phyloP scores from a whole-genome alignment of 1,284 basidiomycete species.

The Tetrapyrgos nigripes region DNA sequence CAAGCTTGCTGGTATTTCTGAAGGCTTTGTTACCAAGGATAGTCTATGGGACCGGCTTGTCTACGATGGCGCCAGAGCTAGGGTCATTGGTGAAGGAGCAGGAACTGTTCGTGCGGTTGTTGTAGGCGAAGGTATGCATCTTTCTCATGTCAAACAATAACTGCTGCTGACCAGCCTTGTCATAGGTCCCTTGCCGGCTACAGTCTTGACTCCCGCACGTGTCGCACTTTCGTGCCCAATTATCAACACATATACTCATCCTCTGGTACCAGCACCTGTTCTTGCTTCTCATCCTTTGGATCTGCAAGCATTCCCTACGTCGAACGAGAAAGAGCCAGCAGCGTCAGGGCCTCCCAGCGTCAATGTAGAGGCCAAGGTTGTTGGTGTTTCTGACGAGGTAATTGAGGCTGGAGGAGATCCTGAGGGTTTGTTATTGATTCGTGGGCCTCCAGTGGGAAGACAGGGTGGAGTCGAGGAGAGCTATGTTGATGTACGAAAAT shows the following conservation, averaged over 20 bases:
- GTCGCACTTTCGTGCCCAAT: slow-evolving; percentile 76
- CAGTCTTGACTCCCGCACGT: slow-evolving; percentile 60
- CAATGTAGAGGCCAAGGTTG: slow-evolving; percentile 77
- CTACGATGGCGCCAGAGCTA: slow-evolving; percentile 68
- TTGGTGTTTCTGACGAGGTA: slow-evolving; percentile 62
- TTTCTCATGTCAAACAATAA: slow-evolving; percentile 15
- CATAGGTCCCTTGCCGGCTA: slow-evolving; percentile 42
- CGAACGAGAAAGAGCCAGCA: slow-evolving; percentile 43
- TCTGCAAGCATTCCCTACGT: slow-evolving; percentile 66
- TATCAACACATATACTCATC: slow-evolving; percentile 65
- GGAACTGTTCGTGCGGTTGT: slow-evolving; percentile 66
- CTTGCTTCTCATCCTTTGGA: slow-evolving; percentile 79
- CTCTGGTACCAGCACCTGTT: slow-evolving; percentile 69
- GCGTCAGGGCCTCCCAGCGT: slow-evolving; percentile 76
- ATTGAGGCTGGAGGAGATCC: slow-evolving; percentile 70
- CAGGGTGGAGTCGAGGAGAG: slow-evolving; percentile 45
- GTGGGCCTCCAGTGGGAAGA: slow-evolving; percentile 64
- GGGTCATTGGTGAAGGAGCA: slow-evolving; percentile 62
- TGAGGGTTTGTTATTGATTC: slow-evolving; percentile 50
- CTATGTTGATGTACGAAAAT: slow-evolving; percentile 40
- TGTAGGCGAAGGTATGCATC: slow-evolving; percentile 64
- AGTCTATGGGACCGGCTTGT: slow-evolving; percentile 81
- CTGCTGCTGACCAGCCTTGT: too few relatives aligned
- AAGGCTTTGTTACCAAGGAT: slow-evolving; percentile 77
- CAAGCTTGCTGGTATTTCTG: slow-evolving; percentile 66